Evolutionary conservation across 1,284 basidiomycete species (phyloP).

Genomic region (Porogramme epimiltina): DNA sequence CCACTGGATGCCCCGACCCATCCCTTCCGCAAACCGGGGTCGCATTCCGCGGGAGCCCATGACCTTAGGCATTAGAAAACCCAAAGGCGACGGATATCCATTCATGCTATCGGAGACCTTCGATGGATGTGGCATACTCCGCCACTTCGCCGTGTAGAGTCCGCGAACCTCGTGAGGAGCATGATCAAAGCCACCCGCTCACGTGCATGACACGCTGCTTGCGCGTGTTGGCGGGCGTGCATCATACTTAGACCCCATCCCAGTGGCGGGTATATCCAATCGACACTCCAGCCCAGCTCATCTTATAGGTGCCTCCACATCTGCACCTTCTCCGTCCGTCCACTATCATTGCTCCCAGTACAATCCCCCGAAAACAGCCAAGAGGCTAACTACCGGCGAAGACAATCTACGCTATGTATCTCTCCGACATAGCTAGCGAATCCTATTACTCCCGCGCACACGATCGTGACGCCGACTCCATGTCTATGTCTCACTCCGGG

Average conservation of each 20-base stretch:
- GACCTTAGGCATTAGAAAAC: no score
- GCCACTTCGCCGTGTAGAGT: neutral
- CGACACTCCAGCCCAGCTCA: conserved; percentile 4
- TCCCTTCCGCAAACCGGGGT: no score
- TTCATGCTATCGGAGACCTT: no score
- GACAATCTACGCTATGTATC: conserved; percentile 14
- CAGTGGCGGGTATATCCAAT: conserved; percentile 2
- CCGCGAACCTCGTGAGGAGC: neutral
- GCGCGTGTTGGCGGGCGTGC: conserved; percentile 26
- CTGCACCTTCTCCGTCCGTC: neutral
- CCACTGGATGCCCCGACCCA: no score
- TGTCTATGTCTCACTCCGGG: neutral
- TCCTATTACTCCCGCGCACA: conserved; percentile 5
- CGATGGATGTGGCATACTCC: no score
- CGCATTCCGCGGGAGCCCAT: no score
- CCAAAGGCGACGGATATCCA: no score
- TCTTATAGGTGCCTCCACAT: conserved; percentile 10
- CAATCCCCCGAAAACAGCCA: no score
- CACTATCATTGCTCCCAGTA: neutral
- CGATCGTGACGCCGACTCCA: neutral
- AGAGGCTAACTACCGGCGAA: neutral
- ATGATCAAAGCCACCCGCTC: conserved; percentile 16
- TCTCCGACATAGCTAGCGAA: conserved; percentile 20
- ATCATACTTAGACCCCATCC: conserved; percentile 22
- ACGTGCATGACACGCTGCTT: conserved; percentile 34